Evolutionary conservation across 768 basidiomycete genomes (phyloP), one percentile per base, ranked within the genome.

Genomic region (Boletales sp.): DNA sequence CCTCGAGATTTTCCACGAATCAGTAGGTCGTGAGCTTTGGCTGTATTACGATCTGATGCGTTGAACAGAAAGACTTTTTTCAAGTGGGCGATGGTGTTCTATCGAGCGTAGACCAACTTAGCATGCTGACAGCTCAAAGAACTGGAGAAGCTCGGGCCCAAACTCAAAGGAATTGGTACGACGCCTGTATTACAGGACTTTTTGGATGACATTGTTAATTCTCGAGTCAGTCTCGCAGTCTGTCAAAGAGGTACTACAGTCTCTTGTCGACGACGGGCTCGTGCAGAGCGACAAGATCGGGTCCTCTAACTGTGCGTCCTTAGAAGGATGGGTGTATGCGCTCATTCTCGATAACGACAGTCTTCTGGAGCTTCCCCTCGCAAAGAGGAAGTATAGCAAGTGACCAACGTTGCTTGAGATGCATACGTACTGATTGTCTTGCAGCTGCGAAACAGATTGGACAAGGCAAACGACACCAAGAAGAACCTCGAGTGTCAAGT

Each of bases 321-420:
- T 40, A 52, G 1, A 8, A 27, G 43, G 50, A 40, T 48, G 52
- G 15, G 43, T 61, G 48, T 58, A 61, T 67, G 55, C 66, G 62
- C 47, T 47, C 38, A 48, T 46, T 40, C 51, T 55, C 38, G 41
- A 40, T 2, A 17, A 14, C 17, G 31, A 31, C 18, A 94, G 93
- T 94, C 70, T 95, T 90, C 67, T 97, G 94, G 94, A 90, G 90
- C 61, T 95, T 97, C 65, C 93, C 93, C 14, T 93, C 90, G 1
- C 90, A 94, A 51, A 80, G 82, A 40, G 92, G 93, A 5, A 81
- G 86, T 8, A 75, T 84, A 60, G 93, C 93, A 62, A 36, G 41
- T 21, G 19, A 17, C n/a, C 11, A 2, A 31, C 3, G 31, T 42
- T 47, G 8, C 30, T 38, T 14, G 35, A 30, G 31, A 10, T 2